These are phyloP conservation scores for Colletotrichum cereale DNA, from an alignment of 2,329 filamentous ascomycete genomes.

Conservation along the genomic window DNA sequence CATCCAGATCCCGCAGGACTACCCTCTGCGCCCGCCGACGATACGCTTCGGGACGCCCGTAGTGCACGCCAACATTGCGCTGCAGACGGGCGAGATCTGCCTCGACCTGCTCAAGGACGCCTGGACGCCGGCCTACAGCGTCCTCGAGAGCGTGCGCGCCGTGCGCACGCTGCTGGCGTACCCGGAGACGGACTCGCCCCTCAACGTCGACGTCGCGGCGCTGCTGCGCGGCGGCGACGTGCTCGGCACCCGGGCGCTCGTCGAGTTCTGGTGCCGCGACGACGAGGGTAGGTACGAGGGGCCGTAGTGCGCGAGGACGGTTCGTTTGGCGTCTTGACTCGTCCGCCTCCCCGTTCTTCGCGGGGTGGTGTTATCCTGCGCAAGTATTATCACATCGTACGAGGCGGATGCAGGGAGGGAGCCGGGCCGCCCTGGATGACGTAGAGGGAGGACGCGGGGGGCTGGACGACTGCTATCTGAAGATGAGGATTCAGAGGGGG, in stretches of 20 bases:
- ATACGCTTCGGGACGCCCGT: conserved; percentile 87
- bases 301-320: conserved; percentile 42
- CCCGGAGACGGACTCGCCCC: conserved; percentile 79
- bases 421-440: neutral
- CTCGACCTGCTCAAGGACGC: conserved; percentile 84
- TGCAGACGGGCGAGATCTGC: conserved; percentile 88
- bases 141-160: conserved; percentile 79
- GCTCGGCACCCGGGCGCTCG: conserved; percentile 76
- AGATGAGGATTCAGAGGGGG: neutral
- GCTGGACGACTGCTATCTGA: neutral
- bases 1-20: conserved; percentile 81
- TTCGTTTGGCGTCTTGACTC: neutral
- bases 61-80: conserved; percentile 83
- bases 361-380: neutral
- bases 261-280: conserved; percentile 75
- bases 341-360: neutral
- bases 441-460: neutral
- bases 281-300: conserved; percentile 63
- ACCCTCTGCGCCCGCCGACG: conserved; percentile 82
- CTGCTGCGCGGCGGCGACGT: conserved; percentile 76
- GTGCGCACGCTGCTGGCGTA: conserved; percentile 77
- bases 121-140: conserved; percentile 89
- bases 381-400: neutral
- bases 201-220: conserved; percentile 84
- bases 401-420: neutral